phyloP scores from a whole-genome alignment of 306 rosid genomes.

The Rosa rugosa region DNA sequence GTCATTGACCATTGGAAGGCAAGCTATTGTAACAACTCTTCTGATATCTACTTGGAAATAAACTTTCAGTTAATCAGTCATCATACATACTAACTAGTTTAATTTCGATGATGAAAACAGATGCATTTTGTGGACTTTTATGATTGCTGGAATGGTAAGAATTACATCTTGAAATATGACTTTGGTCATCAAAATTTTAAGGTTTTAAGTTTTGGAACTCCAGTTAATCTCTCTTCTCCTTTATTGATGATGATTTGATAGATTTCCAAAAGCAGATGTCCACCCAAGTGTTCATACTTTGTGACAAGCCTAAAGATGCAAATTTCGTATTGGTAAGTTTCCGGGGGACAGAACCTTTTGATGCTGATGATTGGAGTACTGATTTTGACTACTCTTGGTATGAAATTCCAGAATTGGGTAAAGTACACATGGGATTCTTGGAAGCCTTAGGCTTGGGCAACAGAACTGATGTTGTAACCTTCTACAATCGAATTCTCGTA shows the following conservation, averaged over 20 bases:
- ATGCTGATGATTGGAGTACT: conserved; percentile 70
- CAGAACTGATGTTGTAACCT: conserved; percentile 43
- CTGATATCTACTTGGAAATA: not conserved
- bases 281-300: conserved; percentile 64
- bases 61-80: not conserved
- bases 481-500: conserved; percentile 42
- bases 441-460: conserved; percentile 82
- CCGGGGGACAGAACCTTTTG: conserved; percentile 76
- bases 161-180: not conserved
- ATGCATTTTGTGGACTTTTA: conserved; percentile 77
- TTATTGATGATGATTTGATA: conserved; percentile 16
- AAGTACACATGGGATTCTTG: conserved; percentile 73
- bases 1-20: conserved; percentile 69
- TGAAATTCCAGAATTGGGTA: conserved; percentile 62
- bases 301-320: conserved; percentile 66
- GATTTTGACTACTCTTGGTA: conserved; percentile 88
- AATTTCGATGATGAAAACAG: conserved; percentile 34
- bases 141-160: conserved; percentile 73
- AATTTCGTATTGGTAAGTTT: conserved; percentile 68
- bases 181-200: not conserved
- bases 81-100: not conserved
- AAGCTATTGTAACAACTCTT: conserved; percentile 21
- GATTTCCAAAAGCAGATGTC: conserved; percentile 55
- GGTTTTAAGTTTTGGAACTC: not conserved
- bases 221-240: not conserved